phyloP scores from a whole-genome alignment of 2,329 filamentous ascomycete genomes.

The Sclerotiophoma versabilis region DNA sequence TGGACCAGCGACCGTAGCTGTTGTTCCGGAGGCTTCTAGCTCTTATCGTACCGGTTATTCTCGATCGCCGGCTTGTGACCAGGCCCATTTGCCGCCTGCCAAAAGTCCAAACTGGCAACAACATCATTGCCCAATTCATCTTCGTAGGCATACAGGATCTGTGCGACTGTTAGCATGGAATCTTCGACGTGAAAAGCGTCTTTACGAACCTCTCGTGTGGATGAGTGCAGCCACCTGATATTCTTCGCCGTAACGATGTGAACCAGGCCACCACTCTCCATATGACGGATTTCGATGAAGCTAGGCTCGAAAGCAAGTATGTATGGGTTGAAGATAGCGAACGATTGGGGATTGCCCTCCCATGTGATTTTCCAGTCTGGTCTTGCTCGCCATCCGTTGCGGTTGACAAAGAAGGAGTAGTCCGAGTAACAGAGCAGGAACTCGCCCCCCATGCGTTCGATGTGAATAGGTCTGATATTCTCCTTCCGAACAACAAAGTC shows the following conservation, averaged over 20 bases:
- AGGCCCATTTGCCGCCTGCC: conserved; percentile 58
- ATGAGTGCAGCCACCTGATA: conserved; percentile 96
- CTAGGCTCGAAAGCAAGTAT: conserved; percentile 97
- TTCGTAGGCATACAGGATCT: conserved; percentile 98
- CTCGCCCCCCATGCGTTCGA: conserved; percentile 94
- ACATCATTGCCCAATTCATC: conserved; percentile 93
- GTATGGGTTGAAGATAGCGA: conserved; percentile 95
- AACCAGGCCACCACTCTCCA: conserved; percentile 88
- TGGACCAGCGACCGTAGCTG: background rate
- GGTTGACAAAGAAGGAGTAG: conserved; percentile 98
- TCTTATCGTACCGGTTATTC: conserved; percentile 37
- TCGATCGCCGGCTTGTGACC: conserved; percentile 39
- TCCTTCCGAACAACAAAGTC: conserved; percentile 96
- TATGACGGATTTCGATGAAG: conserved; percentile 95
- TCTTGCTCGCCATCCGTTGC: conserved; percentile 94
- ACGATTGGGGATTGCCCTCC: conserved; percentile 91
- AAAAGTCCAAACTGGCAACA: conserved; percentile 95
- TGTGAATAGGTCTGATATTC: conserved; percentile 92
- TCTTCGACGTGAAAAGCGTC: no score
- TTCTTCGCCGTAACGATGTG: conserved; percentile 97
- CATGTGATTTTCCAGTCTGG: conserved; percentile 98
- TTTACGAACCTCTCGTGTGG: conserved; percentile 82
- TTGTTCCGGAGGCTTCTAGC: conserved; percentile 19
- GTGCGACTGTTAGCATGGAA: background rate
- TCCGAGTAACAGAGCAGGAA: conserved; percentile 98